Percentiles rank a stretch among this genome's conserved stretches.
Conservation (phyloP, 306 rosid genomes). For the Prinsepia uniflora region DNA sequence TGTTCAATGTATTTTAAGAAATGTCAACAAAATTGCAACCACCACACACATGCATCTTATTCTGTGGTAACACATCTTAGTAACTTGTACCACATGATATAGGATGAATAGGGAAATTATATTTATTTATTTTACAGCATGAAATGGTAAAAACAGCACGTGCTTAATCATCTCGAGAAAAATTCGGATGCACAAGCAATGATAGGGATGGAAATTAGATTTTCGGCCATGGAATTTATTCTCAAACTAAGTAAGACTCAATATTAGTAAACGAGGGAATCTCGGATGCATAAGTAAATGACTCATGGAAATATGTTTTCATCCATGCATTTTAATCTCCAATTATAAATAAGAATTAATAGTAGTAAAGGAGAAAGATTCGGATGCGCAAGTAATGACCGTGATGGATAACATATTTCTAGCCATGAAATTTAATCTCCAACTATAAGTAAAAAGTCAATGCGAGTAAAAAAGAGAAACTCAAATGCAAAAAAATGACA, state of each 20-base stretch:
- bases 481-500: too few species aligned
- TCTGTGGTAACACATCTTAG: background rate
- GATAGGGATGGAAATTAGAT: background rate
- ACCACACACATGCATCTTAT: background rate
- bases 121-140: background rate
- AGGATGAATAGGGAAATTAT: background rate
- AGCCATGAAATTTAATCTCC: too few species aligned
- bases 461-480: too few species aligned
- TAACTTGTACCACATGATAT: background rate
- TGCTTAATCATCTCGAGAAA: too few species aligned
- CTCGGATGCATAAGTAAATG: too few species aligned
- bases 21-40: constrained; percentile 2
- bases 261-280: background rate
- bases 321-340: too few species aligned
- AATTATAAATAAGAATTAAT: too few species aligned
- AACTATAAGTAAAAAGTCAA: too few species aligned
- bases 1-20: background rate
- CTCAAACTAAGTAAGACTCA: background rate
- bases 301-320: too few species aligned
- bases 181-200: background rate
- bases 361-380: too few species aligned
- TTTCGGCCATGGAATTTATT: background rate
- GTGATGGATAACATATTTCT: too few species aligned
- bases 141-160: background rate
- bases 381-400: too few species aligned